Percentiles rank a stretch among this genome's conserved stretches.
Conservation (phyloP, 495 filamentous ascomycete species). For the Penicillium bovifimosum region DNA sequence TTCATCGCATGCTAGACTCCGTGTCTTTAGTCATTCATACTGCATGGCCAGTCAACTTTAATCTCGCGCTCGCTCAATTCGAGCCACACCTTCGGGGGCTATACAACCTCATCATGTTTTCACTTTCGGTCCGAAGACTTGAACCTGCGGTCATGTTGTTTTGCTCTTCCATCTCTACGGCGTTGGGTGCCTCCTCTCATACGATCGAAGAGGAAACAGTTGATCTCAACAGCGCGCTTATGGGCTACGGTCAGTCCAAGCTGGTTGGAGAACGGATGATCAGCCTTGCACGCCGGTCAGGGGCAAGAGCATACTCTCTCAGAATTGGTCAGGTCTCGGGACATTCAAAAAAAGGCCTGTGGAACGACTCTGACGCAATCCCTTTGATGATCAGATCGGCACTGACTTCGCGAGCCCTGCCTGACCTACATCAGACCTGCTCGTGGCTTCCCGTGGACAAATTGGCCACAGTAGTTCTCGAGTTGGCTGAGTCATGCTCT, state of each 20-base stretch:
- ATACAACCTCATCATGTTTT: slow-evolving; percentile 50
- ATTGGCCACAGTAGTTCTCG: slow-evolving; percentile 42
- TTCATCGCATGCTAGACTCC: slow-evolving; percentile 32
- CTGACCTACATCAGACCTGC: slow-evolving; percentile 40
- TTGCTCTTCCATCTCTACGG: slow-evolving; percentile 48
- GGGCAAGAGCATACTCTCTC: slow-evolving; percentile 43
- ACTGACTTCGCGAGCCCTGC: slow-evolving; percentile 43
- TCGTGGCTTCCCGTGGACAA: slow-evolving; percentile 56
- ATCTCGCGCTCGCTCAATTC: slow-evolving; percentile 36
- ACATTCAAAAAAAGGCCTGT: slow-evolving; percentile 43
- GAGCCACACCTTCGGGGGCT: slow-evolving; percentile 46
- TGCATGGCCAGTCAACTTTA: slow-evolving; percentile 57
- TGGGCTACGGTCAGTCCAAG: slow-evolving; percentile 57
- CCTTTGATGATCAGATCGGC: slow-evolving; percentile 53
- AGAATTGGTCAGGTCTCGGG: slow-evolving; percentile 60
- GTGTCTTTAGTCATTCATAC: slow-evolving; percentile 50
- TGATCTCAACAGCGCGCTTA: slow-evolving; percentile 37
- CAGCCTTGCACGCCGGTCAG: slow-evolving; percentile 29
- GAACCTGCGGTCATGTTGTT: slow-evolving; percentile 46
- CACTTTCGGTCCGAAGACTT: slow-evolving; percentile 37
- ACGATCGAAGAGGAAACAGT: slow-evolving; percentile 39
- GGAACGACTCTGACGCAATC: slow-evolving; percentile 56
- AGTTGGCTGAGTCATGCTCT: no score
- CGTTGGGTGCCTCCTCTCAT: slow-evolving; percentile 25
- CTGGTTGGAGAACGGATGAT: slow-evolving; percentile 50